Evolutionary conservation across 768 basidiomycete species (phyloP).

Genomic region (Lactarius sanguifluus): DNA sequence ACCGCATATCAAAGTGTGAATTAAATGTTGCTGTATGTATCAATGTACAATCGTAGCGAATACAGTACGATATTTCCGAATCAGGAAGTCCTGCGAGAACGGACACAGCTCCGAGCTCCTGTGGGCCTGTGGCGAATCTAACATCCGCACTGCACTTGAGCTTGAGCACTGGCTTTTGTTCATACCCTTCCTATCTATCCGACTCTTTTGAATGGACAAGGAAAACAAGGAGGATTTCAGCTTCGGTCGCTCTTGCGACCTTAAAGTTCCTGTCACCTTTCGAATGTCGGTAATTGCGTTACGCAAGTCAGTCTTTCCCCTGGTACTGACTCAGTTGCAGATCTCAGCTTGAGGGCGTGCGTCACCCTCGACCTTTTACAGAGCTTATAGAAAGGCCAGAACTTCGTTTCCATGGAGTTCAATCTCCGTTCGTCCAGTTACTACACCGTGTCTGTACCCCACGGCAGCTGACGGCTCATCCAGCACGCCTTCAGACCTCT

Average conservation of each 20-base stretch:
- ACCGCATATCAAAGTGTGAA: background rate
- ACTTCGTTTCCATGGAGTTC: conserved; percentile 81
- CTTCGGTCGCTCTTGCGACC: conserved; percentile 86
- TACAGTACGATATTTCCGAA: background rate
- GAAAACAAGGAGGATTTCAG: conserved; percentile 85
- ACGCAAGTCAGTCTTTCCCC: background rate
- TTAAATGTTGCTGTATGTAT: background rate
- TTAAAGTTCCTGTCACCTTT: conserved; percentile 85
- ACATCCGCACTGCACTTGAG: no score
- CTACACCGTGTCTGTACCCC: background rate
- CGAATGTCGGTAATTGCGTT: conserved; percentile 56
- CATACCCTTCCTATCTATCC: background rate
- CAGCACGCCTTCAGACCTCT: conserved; percentile 88
- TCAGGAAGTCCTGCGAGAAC: background rate
- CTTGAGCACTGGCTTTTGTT: no score
- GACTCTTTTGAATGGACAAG: conserved; percentile 46
- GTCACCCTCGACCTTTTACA: conserved; percentile 68
- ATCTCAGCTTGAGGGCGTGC: conserved; percentile 82
- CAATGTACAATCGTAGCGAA: conserved; percentile 1
- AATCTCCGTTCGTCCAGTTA: conserved; percentile 58
- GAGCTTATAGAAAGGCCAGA: conserved; percentile 85
- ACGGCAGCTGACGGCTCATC: conserved; percentile 18
- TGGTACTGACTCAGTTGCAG: conserved; percentile 39
- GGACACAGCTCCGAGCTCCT: no score
- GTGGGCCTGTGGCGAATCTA: no score